These are phyloP conservation scores for Tuber indicum DNA, from an alignment of 495 filamentous ascomycete species.

Conservation along the genomic window DNA sequence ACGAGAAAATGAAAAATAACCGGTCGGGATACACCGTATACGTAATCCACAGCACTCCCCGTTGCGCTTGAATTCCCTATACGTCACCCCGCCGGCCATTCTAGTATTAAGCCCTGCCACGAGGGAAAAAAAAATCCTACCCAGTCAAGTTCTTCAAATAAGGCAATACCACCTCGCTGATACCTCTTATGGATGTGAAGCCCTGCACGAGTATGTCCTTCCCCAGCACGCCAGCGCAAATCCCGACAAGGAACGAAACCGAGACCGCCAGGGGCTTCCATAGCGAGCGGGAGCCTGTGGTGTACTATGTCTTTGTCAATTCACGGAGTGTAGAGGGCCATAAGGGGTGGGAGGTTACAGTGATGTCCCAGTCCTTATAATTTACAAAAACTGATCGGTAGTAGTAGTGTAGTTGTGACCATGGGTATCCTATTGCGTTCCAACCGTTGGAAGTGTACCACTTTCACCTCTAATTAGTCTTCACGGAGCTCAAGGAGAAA, in stretches of 20 bases:
- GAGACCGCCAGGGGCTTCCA: not conserved
- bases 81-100: no score
- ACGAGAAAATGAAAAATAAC: no score
- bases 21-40: no score
- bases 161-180: not conserved
- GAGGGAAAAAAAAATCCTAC: not conserved
- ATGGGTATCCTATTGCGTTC: constrained; percentile 51
- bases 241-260: not conserved
- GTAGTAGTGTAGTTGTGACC: constrained; percentile 44
- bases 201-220: not conserved
- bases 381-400: constrained; percentile 43
- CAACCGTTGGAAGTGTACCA: constrained; percentile 44
- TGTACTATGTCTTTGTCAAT: not conserved
- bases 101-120: no score
- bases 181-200: not conserved
- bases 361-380: constrained; percentile 42
- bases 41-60: no score
- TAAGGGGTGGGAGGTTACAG: not conserved
- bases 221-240: not conserved
- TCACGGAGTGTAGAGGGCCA: not conserved
- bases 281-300: not conserved
- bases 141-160: not conserved
- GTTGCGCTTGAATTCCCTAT: no score
- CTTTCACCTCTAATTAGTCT: constrained; percentile 31
- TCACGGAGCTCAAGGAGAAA: not conserved